These are phyloP conservation scores for Climacium dendroides DNA, from an alignment of 225 moss, liverwort and hornwort species.

Conservation along the genomic window DNA sequence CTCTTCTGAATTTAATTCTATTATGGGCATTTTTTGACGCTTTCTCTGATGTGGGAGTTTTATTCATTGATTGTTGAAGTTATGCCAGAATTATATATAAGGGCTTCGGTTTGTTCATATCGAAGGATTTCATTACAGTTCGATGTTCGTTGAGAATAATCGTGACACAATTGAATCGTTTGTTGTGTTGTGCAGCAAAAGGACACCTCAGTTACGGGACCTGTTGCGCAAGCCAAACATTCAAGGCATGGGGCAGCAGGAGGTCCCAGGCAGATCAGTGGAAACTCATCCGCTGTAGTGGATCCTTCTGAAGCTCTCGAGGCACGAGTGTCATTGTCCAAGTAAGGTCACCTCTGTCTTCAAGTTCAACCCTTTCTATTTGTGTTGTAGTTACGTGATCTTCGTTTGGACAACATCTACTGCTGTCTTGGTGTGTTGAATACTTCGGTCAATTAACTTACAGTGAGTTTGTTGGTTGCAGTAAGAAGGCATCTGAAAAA, in stretches of 20 bases:
- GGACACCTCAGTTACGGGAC: not conserved
- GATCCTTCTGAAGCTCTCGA: constrained; percentile 55
- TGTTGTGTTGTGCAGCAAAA: constrained; percentile 11
- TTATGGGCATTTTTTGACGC: not conserved
- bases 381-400: not conserved
- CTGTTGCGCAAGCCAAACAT: not conserved
- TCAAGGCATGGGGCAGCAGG: constrained; percentile 30
- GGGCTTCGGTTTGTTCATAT: not conserved
- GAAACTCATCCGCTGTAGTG: not conserved
- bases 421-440: not conserved
- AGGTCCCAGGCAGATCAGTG: constrained; percentile 30
- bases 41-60: not conserved
- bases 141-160: not conserved
- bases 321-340: constrained; percentile 48
- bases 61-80: not conserved
- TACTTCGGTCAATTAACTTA: not conserved
- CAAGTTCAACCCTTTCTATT: not conserved
- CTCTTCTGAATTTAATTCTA: not conserved
- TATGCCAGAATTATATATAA: not conserved
- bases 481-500: constrained; percentile 31
- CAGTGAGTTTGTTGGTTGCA: not conserved
- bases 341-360: constrained; percentile 21
- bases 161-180: not conserved
- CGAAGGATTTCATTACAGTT: not conserved
- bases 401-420: not conserved